Percentiles rank a stretch among this genome's conserved stretches.
Conservation (phyloP, 352 stramenopile species). For the Phytophthora vignae region DNA sequence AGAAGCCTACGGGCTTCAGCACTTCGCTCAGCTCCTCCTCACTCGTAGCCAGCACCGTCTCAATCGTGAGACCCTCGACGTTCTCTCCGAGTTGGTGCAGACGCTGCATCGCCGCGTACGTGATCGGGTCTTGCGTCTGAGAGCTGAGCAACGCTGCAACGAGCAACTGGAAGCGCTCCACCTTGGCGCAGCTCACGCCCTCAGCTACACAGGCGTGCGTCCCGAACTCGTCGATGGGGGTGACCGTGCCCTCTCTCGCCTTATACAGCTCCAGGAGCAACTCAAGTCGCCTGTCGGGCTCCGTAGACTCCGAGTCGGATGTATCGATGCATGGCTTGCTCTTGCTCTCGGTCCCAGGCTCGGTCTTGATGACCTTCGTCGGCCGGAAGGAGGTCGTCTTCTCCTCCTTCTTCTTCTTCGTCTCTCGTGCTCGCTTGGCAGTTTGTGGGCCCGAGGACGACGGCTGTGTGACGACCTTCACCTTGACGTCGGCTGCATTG, state of each 20-base stretch:
- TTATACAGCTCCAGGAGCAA: constrained; percentile 53
- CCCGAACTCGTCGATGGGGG: constrained; percentile 73
- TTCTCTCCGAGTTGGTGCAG: constrained; percentile 50
- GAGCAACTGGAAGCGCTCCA: constrained; percentile 69
- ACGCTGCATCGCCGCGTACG: constrained; percentile 74
- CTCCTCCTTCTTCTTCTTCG: background rate
- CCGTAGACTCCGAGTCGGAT: background rate
- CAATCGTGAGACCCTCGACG: constrained; percentile 59
- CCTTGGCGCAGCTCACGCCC: constrained; percentile 26
- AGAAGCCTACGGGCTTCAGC: constrained; percentile 77
- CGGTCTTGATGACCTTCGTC: constrained; percentile 21
- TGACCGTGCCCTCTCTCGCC: constrained; percentile 41
- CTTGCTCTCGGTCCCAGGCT: constrained; percentile 9
- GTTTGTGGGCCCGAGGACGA: background rate
- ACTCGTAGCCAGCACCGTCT: constrained; percentile 39
- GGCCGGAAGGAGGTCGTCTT: constrained; percentile 1
- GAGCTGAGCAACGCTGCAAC: constrained; percentile 74
- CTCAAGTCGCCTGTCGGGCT: constrained; percentile 32
- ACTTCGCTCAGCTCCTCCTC: constrained; percentile 52
- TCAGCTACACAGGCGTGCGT: constrained; percentile 68
- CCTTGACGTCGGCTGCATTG: constrained; percentile 18
- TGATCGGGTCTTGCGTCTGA: constrained; percentile 78
- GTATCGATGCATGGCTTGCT: constrained; percentile 2
- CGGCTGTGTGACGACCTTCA: background rate
- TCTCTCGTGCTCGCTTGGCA: constrained; percentile 28